Evolutionary conservation across 2,329 filamentous ascomycete species (phyloP).

Genomic region (Myriosclerotinia duriaeana): DNA sequence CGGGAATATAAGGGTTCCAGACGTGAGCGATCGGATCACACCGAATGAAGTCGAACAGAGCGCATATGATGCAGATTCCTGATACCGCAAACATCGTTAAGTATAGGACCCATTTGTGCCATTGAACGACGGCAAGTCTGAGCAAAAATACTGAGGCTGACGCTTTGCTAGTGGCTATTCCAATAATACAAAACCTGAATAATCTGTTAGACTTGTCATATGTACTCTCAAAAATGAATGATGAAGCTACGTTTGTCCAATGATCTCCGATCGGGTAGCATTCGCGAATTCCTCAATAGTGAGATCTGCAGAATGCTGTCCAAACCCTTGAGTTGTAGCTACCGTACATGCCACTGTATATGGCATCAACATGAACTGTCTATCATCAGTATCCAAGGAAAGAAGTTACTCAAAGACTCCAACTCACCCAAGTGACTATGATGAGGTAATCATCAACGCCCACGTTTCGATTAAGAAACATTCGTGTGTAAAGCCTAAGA

Average conservation of each 20-base stretch:
- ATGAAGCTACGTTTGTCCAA: conserved; percentile 27
- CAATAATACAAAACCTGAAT: conserved; percentile 25
- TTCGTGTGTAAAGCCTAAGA: conserved; percentile 26
- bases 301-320: conserved; percentile 23
- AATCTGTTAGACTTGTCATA: not conserved
- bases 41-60: conserved; percentile 27
- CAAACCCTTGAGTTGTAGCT: conserved; percentile 25
- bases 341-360: conserved; percentile 19
- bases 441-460: conserved; percentile 28
- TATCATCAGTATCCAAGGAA: not conserved
- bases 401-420: not conserved
- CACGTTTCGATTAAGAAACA: conserved; percentile 14
- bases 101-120: conserved; percentile 26
- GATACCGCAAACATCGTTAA: conserved; percentile 21
- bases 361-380: conserved; percentile 26
- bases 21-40: conserved; percentile 27
- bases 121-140: conserved; percentile 25
- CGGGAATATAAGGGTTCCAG: conserved; percentile 25
- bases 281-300: conserved; percentile 10
- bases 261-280: conserved; percentile 26
- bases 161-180: conserved; percentile 27
- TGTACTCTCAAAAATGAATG: not conserved
- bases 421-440: conserved; percentile 23
- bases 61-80: conserved; percentile 18
- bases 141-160: conserved; percentile 27